Base-by-base conservation (phyloP, 2,329 filamentous ascomycete genomes). In the Blumeria hordei region DNA sequence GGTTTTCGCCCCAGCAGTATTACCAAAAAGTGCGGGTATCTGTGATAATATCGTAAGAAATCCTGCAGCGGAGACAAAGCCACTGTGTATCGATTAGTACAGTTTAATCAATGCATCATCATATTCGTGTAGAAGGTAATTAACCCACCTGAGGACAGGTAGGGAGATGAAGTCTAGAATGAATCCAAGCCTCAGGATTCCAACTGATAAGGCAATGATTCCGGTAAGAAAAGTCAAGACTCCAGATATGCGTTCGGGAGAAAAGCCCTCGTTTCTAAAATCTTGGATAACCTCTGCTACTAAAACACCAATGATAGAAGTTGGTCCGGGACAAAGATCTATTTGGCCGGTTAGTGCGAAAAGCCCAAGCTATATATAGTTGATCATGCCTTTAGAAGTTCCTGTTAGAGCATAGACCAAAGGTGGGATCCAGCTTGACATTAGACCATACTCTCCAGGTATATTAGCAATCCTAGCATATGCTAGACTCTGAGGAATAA, bases 151-250 rank as follows among this genome's bases (percentile, higher is more conserved):
- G 0, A 82, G 70, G 0, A 82, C 76, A 0, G 78, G 78, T 0
- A 78, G 71, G 0, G 78, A 81, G 59, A 83, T 76, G 60, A 81
- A 81, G 57, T 83, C 77, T 18, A 83, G 71, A 2, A 83, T 68
- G 62, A 80, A 83, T 0, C 78, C 78, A 3, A 81, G 72, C 53
- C 78, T 79, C 16, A 81, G 68, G 1, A 81, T 68, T 0, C 78
- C 79, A 1, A 82, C 67, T n/a, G 72, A 69, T 32, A 82, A 69
- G 12, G 73, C 69, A 60, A 77, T 81, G 3, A 81, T 69, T 0
- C 80, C 80, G 57, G 81, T 77, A 67, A 78, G 76, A 64, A 82
- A 72, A 16, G 78, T 76, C 1, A 81, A 21, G 5, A 47, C 44
- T 4, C 44, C 44, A 16, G 34, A 82, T 76, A 34, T 75, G 70